Evolutionary conservation across 2,329 filamentous ascomycete species (phyloP).

Genomic region (Anthostomella pinea): DNA sequence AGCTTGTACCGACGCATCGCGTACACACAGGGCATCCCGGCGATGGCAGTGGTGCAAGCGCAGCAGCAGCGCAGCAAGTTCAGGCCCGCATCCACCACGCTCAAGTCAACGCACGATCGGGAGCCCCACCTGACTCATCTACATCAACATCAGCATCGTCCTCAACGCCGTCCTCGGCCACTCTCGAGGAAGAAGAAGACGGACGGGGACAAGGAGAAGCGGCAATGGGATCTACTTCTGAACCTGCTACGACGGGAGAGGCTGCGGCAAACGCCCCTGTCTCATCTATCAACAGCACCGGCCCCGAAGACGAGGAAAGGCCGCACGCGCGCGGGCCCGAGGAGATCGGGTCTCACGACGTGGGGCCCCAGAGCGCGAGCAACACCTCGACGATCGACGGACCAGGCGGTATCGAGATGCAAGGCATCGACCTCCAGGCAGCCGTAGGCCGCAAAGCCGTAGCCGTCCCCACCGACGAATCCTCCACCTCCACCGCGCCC

Average conservation of each 20-base stretch:
- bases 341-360: conserved; percentile 81
- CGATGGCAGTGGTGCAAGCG: conserved; percentile 17
- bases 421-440: conserved; percentile 58
- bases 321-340: conserved; percentile 84
- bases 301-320: conserved; percentile 56
- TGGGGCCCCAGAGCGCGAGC: conserved; percentile 63
- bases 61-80: conserved; percentile 20
- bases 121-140: conserved; percentile 17
- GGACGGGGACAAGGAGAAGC: conserved; percentile 2
- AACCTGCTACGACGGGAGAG: conserved; percentile 10
- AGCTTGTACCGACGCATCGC: conserved; percentile 47
- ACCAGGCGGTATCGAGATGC: conserved; percentile 43
- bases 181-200: conserved; percentile 18
- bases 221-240: too few relatives aligned
- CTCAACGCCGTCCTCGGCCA: conserved; percentile 18
- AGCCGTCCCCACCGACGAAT: conserved; percentile 15
- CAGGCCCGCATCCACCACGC: conserved; percentile 22
- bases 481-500: conserved; percentile 12
- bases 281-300: conserved; percentile 34
- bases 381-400: conserved; percentile 40
- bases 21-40: conserved; percentile 20
- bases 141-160: conserved; percentile 10
- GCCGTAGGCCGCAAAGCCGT: conserved; percentile 53
- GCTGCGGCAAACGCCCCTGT: conserved; percentile 31
- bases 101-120: conserved; percentile 22